A percentile compares a stretch with the other conserved stretches of the same genome.
phyloP scores from a whole-genome alignment of 2,329 filamentous ascomycete species.

The Botrytis squamosa region DNA sequence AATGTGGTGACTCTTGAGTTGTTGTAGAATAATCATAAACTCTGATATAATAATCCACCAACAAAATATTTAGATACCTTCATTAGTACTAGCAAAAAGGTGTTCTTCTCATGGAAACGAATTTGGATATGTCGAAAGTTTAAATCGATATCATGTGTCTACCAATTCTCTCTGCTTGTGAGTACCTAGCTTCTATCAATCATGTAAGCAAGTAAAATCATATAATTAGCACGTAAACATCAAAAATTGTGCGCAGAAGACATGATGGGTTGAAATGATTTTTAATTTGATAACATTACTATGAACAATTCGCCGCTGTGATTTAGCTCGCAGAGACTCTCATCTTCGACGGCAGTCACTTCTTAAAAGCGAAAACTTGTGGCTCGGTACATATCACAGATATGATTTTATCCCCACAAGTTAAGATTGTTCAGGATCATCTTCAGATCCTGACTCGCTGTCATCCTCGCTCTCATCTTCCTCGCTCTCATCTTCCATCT shows the following conservation, averaged over 20 bases:
- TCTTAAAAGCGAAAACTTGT: background rate
- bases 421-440: background rate
- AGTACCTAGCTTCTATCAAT: fast-evolving
- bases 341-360: background rate
- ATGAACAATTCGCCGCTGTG: background rate
- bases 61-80: background rate
- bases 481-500: background rate
- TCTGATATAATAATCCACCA: fast-evolving
- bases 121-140: background rate
- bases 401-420: background rate
- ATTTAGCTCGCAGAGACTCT: background rate
- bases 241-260: background rate
- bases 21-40: background rate
- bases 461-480: too few species aligned
- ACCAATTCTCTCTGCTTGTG: fast-evolving
- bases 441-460: background rate
- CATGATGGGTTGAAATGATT: background rate
- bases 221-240: background rate
- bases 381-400: background rate
- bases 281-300: background rate
- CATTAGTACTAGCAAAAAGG: background rate
- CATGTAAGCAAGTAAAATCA: background rate
- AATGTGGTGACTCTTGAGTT: background rate
- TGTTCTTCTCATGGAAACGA: background rate
- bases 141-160: fast-evolving